phyloP scores from a whole-genome alignment of 108 stramenopile species.

The Mayamaea pseudoterrestris region DNA sequence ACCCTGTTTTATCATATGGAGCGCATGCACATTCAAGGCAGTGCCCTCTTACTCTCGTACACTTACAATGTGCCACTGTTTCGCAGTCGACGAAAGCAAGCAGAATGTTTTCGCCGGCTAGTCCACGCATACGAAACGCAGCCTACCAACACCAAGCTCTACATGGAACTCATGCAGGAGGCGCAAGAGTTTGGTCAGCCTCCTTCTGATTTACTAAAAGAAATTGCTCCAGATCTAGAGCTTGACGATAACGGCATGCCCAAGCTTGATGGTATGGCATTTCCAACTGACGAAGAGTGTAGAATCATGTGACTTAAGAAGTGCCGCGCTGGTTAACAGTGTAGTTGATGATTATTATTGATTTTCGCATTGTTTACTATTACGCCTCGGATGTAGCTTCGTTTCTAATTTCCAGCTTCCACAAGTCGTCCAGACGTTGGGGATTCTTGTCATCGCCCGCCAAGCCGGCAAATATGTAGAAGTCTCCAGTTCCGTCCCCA shows the following conservation, averaged over 20 bases:
- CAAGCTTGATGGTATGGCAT: slow-evolving; percentile 72
- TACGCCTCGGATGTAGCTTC: no score
- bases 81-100: slow-evolving; percentile 75
- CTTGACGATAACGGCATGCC: slow-evolving; percentile 93
- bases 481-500: slow-evolving; percentile 17
- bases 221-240: slow-evolving; percentile 93
- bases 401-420: slow-evolving; percentile 23
- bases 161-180: slow-evolving; percentile 87
- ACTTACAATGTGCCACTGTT: not conserved
- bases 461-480: slow-evolving; percentile 53
- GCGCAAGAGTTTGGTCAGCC: slow-evolving; percentile 90
- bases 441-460: slow-evolving; percentile 48
- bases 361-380: no score
- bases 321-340: no score
- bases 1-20: slow-evolving; percentile 2
- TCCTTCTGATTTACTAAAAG: slow-evolving; percentile 89
- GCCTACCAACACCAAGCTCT: slow-evolving; percentile 60
- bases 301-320: not conserved
- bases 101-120: slow-evolving; percentile 83
- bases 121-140: slow-evolving; percentile 87
- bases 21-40: not conserved
- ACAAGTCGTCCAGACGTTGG: slow-evolving; percentile 34
- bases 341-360: no score
- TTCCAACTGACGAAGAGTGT: no score
- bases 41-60: slow-evolving; percentile 1